Percentiles rank a stretch among this genome's conserved stretches.
Evolutionary conservation across 345 rosid genomes (phyloP).

Genomic region (Rubroshorea leprosula): DNA sequence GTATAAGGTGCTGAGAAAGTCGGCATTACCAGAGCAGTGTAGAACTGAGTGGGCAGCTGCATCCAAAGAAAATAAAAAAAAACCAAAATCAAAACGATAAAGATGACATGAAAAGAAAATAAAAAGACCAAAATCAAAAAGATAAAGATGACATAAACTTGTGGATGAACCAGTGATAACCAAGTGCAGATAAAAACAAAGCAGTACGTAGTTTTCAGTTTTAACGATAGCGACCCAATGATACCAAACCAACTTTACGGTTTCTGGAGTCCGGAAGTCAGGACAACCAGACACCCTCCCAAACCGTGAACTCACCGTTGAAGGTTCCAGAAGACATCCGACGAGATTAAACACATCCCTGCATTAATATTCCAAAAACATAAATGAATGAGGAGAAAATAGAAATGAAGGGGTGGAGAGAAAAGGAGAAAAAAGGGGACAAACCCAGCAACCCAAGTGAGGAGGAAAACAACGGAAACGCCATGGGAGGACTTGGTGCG

Average conservation of each 20-base stretch:
- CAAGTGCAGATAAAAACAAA: not conserved
- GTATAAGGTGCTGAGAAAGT: conserved; percentile 2
- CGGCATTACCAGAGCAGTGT: conserved; percentile 76
- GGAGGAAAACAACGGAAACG: conserved; percentile 81
- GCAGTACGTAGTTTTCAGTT: not conserved
- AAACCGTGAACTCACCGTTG: conserved; percentile 61
- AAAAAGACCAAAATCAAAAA: conserved; percentile 13
- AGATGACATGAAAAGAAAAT: not conserved
- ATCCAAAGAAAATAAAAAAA: conserved; percentile 19
- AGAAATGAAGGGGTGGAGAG: not conserved
- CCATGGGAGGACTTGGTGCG: conserved; percentile 90
- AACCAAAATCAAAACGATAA: conserved; percentile 3
- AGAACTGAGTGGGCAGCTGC: conserved; percentile 95
- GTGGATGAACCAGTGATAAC: not conserved
- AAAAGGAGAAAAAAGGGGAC: conserved; percentile 7
- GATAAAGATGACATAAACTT: not conserved
- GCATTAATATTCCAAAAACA: conserved; percentile 27
- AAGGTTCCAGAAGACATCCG: conserved; percentile 92
- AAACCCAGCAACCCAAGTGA: conserved; percentile 96
- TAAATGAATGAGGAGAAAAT: not conserved
- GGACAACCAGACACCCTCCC: conserved; percentile 2
- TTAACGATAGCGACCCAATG: not conserved
- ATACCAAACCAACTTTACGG: not conserved
- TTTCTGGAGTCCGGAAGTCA: not conserved
- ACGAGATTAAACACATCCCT: conserved; percentile 82